Evolutionary conservation across 2,329 filamentous ascomycete genomes (phyloP), one percentile per base, ranked within the genome.

Genomic region (Penicillium sp.): DNA sequence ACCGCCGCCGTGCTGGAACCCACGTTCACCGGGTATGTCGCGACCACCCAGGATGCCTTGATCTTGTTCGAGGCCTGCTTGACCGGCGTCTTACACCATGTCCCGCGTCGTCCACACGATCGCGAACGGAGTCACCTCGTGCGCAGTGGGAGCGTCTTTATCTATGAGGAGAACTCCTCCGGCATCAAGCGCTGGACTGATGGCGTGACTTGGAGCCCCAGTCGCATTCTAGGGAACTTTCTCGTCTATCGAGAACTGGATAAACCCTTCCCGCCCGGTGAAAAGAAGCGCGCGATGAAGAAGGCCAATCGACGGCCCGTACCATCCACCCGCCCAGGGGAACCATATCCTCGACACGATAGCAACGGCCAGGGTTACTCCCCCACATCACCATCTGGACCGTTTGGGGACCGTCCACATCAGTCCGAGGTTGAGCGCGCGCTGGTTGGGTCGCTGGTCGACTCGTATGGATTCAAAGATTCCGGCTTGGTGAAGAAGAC

Each of bases 111-210:
- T 36, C 89, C 89, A 1, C 86, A 94, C 60, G 89, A 95, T 55
- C 76, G 86, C 35, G 89, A 95, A 64, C 76, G 88, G 35, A 71
- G 73, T 15, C 73, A 78, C 13, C 76, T 94, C 35, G 92, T 95
- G 57, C 77, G 77, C 50, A 93, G 86, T 51, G 89, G 89, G 23
- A 83, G 84, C 50, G 77, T 95, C 31, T 92, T 95, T 65, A 85
- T 95, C 49, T 95, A 95, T 62, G 87, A 94, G 56, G 87, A 95
- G 61, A 82, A 86, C 44, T 82, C 85, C 0, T 93, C 88, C 0
- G 87, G 87, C 4, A 94, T 95, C 67, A 93, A 93, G 68, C 76
- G 89, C 39, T 95, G 89, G 89, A 95, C 88, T 0, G 89, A 95
- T 52, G 88, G 89, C 10, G 79, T 90, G 8, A 82, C 83, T 5